Percentiles rank a stretch among this genome's conserved stretches.
These are phyloP conservation scores for Nicotiana tomentosiformis DNA, from an alignment of 257 asterid genomes.

Conservation along the genomic window DNA sequence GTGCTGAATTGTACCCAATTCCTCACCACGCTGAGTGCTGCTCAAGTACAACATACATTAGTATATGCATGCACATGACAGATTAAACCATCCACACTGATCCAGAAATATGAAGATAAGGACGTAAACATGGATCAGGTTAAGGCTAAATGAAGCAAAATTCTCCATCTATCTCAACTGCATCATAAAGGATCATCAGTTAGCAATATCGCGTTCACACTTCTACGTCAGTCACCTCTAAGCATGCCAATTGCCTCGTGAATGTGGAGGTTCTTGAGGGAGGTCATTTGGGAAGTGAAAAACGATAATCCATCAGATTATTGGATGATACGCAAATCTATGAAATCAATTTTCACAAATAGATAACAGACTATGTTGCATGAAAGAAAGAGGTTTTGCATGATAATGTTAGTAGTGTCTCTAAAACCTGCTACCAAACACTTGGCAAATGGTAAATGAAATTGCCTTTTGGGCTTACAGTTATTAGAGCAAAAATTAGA, in stretches of 20 bases:
- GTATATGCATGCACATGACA: background rate
- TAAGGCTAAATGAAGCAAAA: background rate
- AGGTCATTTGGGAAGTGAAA: background rate
- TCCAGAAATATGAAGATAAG: background rate
- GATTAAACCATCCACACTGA: constrained; percentile 1
- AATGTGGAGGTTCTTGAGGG: background rate
- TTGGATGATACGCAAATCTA: background rate
- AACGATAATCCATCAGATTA: background rate
- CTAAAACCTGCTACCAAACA: background rate
- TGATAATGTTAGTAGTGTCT: background rate
- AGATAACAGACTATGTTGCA: background rate
- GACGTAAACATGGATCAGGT: background rate
- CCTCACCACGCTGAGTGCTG: constrained; percentile 63
- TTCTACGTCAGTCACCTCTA: background rate
- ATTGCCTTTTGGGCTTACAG: background rate
- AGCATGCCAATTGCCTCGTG: background rate
- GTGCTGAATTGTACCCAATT: constrained; percentile 45
- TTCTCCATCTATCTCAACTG: background rate
- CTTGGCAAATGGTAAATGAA: background rate
- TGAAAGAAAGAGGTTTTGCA: background rate
- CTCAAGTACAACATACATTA: constrained; percentile 16
- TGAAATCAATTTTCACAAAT: background rate
- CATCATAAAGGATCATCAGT: background rate
- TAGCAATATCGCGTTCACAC: background rate
- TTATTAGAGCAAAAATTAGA: background rate